Conservation (phyloP, 441 rosid species). For the Breynia disticha region DNA sequence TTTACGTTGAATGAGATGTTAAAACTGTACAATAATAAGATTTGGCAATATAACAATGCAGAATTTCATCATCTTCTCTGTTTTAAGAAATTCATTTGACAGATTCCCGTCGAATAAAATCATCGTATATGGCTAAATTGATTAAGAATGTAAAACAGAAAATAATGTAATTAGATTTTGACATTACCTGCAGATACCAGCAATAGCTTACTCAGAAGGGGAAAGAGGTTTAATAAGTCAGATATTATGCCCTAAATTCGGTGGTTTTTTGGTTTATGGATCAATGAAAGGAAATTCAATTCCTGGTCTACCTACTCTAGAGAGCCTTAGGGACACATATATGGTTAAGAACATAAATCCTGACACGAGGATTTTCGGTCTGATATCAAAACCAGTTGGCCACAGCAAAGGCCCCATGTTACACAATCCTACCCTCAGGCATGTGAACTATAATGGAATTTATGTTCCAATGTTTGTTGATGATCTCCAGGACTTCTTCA, state of each 20-base stretch:
- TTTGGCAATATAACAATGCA: no score
- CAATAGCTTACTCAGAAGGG: conserved; percentile 39
- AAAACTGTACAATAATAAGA: no score
- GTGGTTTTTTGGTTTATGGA: conserved; percentile 52
- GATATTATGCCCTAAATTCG: conserved; percentile 47
- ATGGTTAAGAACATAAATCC: conserved; percentile 35
- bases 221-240: conserved; percentile 55
- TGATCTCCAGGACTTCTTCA: conserved; percentile 37
- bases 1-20: no score
- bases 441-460: conserved; percentile 41
- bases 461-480: conserved; percentile 53
- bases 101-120: no score
- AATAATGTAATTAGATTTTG: background rate
- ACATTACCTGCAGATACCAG: conserved; percentile 33
- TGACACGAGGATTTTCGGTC: conserved; percentile 48
- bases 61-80: no score
- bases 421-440: conserved; percentile 44
- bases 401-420: conserved; percentile 59
- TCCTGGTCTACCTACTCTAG: conserved; percentile 48
- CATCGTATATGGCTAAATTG: no score
- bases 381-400: conserved; percentile 49
- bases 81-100: no score
- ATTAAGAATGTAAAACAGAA: no score
- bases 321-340: conserved; percentile 36
- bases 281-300: conserved; percentile 35